Conservation (phyloP, 2,329 filamentous ascomycete species). For the Colletotrichum eremochloae region DNA sequence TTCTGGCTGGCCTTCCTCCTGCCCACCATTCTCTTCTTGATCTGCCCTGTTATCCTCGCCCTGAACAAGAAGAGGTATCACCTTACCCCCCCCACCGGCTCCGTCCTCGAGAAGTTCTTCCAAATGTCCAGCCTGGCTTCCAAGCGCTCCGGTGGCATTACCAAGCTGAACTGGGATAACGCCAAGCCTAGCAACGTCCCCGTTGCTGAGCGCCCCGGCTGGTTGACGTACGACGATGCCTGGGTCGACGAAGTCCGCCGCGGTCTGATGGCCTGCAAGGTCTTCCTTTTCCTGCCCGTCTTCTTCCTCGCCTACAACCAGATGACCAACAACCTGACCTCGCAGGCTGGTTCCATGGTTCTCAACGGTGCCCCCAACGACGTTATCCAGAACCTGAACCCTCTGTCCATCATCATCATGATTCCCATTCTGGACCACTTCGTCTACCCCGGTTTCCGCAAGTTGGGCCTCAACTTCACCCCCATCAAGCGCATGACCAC, state of each 20-base stretch:
- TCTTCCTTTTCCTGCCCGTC: slow-evolving; percentile 79
- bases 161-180: slow-evolving; percentile 75
- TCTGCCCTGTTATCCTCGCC: slow-evolving; percentile 72
- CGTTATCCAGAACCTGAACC: slow-evolving; percentile 81
- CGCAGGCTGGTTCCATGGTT: slow-evolving; percentile 75
- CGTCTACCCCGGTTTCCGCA: slow-evolving; percentile 77
- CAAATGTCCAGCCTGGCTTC: slow-evolving; percentile 71
- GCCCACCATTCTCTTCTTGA: slow-evolving; percentile 74
- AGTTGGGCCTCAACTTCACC: slow-evolving; percentile 74
- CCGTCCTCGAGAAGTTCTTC: slow-evolving; percentile 76
- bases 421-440: slow-evolving; percentile 78
- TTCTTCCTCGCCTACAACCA: slow-evolving; percentile 72
- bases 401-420: slow-evolving; percentile 80
- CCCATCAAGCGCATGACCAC: slow-evolving; percentile 82
- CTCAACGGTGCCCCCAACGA: slow-evolving; percentile 83
- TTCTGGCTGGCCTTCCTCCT: slow-evolving; percentile 81
- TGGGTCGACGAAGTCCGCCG: slow-evolving; percentile 85
- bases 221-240: slow-evolving; percentile 87
- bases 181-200: slow-evolving; percentile 76
- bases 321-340: slow-evolving; percentile 71
- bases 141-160: slow-evolving; percentile 73
- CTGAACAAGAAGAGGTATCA: slow-evolving; percentile 73
- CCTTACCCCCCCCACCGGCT: slow-evolving; percentile 76
- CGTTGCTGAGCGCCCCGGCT: slow-evolving; percentile 68
- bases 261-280: slow-evolving; percentile 76